Conservation (phyloP, 495 filamentous ascomycete genomes). For the Haplographium delicatum region DNA sequence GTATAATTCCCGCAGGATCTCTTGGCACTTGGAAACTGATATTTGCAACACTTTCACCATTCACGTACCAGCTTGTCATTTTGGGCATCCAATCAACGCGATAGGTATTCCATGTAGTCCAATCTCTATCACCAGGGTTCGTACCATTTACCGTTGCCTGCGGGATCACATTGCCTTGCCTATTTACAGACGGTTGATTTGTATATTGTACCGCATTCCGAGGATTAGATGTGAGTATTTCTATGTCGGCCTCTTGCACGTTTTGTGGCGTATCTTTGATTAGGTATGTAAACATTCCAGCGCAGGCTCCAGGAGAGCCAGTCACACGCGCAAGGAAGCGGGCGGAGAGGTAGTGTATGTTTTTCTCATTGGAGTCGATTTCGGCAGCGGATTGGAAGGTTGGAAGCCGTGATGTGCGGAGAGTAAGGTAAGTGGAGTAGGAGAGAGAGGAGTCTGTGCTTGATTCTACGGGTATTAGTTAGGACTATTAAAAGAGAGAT, state of each 20-base stretch:
- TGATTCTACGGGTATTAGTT: slow-evolving; percentile 28
- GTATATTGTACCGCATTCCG: slow-evolving; percentile 57
- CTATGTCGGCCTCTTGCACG: slow-evolving; percentile 72
- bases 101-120: slow-evolving; percentile 66
- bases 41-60: slow-evolving; percentile 48
- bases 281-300: slow-evolving; percentile 65
- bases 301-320: slow-evolving; percentile 55
- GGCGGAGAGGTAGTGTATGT: slow-evolving; percentile 55
- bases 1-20: slow-evolving; percentile 52
- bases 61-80: slow-evolving; percentile 61
- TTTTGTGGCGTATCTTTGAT: slow-evolving; percentile 32
- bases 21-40: slow-evolving; percentile 60
- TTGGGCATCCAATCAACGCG: slow-evolving; percentile 65
- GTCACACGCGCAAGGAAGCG: slow-evolving; percentile 54
- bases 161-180: slow-evolving; percentile 38
- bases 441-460: slow-evolving; percentile 27
- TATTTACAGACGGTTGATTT: slow-evolving; percentile 57
- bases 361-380: slow-evolving; percentile 49
- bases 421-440: slow-evolving; percentile 49
- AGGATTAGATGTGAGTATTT: slow-evolving; percentile 61
- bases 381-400: slow-evolving; percentile 59
- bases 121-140: slow-evolving; percentile 40
- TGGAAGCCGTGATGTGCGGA: slow-evolving; percentile 53
- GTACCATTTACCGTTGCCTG: slow-evolving; percentile 43
- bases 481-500: neutral